Evolutionary conservation across 257 asterid species (phyloP), one percentile per base, ranked within the genome.

Genomic region (Asclepias syriaca): DNA sequence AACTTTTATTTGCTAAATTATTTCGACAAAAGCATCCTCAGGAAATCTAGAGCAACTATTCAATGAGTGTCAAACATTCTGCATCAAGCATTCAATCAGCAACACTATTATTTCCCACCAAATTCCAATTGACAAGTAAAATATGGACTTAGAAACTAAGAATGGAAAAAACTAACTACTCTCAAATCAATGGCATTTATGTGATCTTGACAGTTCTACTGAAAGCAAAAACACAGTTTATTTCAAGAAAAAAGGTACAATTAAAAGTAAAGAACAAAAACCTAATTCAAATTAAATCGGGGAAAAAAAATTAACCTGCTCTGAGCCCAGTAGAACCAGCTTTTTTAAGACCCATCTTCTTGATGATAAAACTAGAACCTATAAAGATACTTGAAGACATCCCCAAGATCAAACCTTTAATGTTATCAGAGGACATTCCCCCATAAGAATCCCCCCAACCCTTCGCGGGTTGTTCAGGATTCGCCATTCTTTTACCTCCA

Each of bases 271-370:
- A 77, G 34, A 48, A 27, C 39, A 61, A 10, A 10, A 45, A 34
- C 7, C 22, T 18, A 59, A 1, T 29, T 45, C 37, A n/a, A 3
- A 66, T 45, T 66, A 10, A 3, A 22, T 60, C 61, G 14, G 34
- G 34, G 34, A 0, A 27, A 50, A 51, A 13, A 51, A 65, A 70
- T 34, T 60, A 85, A 89, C 97, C 96, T 69, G 97, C 97, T 72
- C 96, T 81, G 70, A 85, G 75, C n/a, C 96, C 97, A 4, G 90
- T 85, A 46, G 95, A 88, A 65, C 87, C 96, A 51, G 97, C 96
- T 78, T 82, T 91, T 85, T 91, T 90, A 68, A 89, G 83, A 22
- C 97, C 97, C 81, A 86, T 89, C 68, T 89, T 91, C 96, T 91
- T 91, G 73, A 91, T 86, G 72, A 91, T 89, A 73, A 91, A 91